phyloP scores from a whole-genome alignment of 1,284 basidiomycete species.

The Ustilago hordei region DNA sequence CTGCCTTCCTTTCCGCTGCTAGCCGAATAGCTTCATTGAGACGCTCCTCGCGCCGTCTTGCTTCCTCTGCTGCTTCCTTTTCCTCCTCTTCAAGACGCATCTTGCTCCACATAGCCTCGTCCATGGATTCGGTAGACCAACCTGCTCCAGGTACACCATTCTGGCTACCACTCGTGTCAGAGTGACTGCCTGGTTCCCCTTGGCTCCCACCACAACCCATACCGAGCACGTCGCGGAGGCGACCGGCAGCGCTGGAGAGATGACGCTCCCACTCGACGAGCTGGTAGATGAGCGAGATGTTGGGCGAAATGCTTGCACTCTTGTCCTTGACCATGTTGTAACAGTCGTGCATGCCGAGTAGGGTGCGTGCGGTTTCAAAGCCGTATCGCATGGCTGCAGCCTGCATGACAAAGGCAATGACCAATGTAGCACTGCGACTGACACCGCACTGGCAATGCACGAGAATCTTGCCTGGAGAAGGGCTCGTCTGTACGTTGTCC shows the following conservation, averaged over 20 bases:
- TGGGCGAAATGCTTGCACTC: conserved; percentile 73
- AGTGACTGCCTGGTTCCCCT: not conserved
- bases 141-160: conserved; percentile 22
- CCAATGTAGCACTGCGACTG: conserved; percentile 89
- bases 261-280: conserved; percentile 91
- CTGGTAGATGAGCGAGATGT: conserved; percentile 95
- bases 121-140: conserved; percentile 62
- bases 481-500: conserved; percentile 32
- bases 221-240: conserved; percentile 44
- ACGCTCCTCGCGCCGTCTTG: conserved; percentile 39
- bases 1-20: conserved; percentile 43
- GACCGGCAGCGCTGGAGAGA: conserved; percentile 70
- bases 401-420: conserved; percentile 94
- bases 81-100: conserved; percentile 61
- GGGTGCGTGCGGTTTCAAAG: conserved; percentile 37
- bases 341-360: conserved; percentile 85
- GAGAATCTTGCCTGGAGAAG: conserved; percentile 46
- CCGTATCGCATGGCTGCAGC: conserved; percentile 80
- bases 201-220: conserved; percentile 2
- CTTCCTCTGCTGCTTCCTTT: conserved; percentile 58
- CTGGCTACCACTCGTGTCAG: conserved; percentile 5
- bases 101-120: conserved; percentile 65
- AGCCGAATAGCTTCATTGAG: conserved; percentile 43
- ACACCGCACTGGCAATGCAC: conserved; percentile 84
- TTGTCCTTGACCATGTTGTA: conserved; percentile 80